phyloP scores from a whole-genome alignment of 2,329 filamentous ascomycete genomes.

The Paecilomyces dactylethromorphus region DNA sequence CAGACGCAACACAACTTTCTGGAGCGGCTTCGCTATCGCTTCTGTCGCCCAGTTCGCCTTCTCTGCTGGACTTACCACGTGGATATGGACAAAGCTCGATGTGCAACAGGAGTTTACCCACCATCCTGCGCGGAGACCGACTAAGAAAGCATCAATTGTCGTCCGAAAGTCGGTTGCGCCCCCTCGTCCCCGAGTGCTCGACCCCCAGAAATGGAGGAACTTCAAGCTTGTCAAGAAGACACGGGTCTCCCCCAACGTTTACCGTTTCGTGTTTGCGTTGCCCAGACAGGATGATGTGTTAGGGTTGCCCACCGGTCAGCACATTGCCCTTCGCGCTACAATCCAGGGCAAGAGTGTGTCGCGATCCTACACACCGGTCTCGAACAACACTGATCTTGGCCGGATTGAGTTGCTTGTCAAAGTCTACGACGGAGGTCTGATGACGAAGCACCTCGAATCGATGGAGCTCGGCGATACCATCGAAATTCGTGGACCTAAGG shows the following conservation, averaged over 20 bases:
- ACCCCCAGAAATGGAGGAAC: neutral
- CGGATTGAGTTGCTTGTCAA: neutral
- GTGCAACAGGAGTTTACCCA: neutral
- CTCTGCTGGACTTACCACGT: neutral
- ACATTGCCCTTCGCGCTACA: neutral
- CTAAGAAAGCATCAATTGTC: neutral
- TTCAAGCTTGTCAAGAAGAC: neutral
- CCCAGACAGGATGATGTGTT: neutral
- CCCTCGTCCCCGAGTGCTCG: neutral
- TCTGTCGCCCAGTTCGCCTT: neutral
- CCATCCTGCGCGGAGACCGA: neutral
- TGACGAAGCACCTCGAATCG: neutral
- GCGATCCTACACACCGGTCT: neutral
- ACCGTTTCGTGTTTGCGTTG: neutral
- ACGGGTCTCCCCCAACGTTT: neutral
- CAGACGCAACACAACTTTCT: neutral
- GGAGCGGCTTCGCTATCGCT: neutral
- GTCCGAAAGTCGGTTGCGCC: neutral
- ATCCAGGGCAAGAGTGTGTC: neutral
- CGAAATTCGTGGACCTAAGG: constrained; percentile 36
- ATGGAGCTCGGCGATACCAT: neutral
- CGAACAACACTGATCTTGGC: neutral
- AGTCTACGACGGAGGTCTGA: neutral
- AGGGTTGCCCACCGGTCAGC: neutral
- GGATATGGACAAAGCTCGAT: neutral